A percentile compares a stretch with the other conserved stretches of the same genome.
phyloP scores from a whole-genome alignment of 1,139 yeast species.

The Hanseniaspora uvarum region DNA sequence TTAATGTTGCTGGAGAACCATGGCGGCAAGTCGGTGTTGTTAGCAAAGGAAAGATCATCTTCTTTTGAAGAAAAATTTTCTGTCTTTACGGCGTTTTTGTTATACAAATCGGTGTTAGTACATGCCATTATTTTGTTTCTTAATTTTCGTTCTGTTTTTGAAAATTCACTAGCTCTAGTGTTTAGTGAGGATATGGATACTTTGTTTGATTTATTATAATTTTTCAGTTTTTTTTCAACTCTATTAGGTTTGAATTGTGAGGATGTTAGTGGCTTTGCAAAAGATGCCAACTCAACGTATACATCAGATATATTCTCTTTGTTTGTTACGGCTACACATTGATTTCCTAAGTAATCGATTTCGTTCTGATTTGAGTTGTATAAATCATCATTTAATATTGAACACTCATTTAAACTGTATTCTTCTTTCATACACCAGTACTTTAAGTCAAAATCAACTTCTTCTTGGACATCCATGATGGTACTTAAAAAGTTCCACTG shows the following conservation, averaged over 20 bases:
- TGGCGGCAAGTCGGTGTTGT: constrained; percentile 15
- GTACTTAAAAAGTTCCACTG: constrained; percentile 15
- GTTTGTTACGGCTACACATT: neutral
- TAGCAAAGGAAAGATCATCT: constrained; percentile 1
- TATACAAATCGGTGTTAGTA: constrained; percentile 3
- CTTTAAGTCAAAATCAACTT: constrained; percentile 15
- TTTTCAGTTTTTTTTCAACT: neutral
- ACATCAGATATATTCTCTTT: constrained; percentile 1
- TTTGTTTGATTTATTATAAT: neutral
- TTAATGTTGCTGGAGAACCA: constrained; percentile 6
- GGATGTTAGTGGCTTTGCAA: constrained; percentile 2
- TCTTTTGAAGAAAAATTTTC: neutral
- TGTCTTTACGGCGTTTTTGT: neutral
- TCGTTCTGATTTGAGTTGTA: neutral
- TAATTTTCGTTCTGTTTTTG: constrained; percentile 1
- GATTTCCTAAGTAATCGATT: neutral
- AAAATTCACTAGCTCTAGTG: constrained; percentile 7
- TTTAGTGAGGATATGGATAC: neutral
- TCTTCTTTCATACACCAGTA: constrained; percentile 6
- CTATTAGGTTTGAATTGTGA: neutral
- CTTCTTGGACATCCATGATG: constrained; percentile 1
- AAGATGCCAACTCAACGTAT: constrained; percentile 1
- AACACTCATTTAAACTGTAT: constrained; percentile 3
- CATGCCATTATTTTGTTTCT: constrained; percentile 6
- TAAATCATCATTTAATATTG: neutral